Evolutionary conservation across 768 basidiomycete genomes (phyloP).

Genomic region (Rossbeevera mucosa): DNA sequence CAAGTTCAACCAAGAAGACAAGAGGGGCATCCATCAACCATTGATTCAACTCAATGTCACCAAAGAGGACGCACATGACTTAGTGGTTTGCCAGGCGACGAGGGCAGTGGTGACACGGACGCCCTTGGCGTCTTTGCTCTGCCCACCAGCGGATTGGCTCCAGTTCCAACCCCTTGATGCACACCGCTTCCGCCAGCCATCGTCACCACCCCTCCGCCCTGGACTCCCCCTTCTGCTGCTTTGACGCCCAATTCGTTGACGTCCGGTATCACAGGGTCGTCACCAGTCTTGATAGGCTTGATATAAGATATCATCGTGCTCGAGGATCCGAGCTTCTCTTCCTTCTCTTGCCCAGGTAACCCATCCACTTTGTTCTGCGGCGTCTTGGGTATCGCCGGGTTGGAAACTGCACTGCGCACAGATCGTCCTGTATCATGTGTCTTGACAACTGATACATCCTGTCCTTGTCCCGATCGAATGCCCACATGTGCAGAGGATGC

Average conservation of each 20-base stretch:
- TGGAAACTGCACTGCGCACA: conserved; percentile 40
- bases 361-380: conserved; percentile 23
- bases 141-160: conserved; percentile 11
- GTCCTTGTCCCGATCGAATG: conserved; percentile 17
- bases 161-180: conserved; percentile 18
- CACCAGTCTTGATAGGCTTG: conserved; percentile 45
- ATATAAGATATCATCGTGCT: conserved; percentile 71
- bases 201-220: conserved; percentile 14
- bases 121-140: conserved; percentile 22
- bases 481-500: conserved; percentile 36
- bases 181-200: conserved; percentile 5
- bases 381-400: conserved; percentile 33
- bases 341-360: conserved; percentile 20
- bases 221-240: conserved; percentile 46
- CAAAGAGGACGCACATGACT: conserved; percentile 85
- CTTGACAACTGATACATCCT: conserved; percentile 22
- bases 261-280: conserved; percentile 33
- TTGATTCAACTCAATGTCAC: conserved; percentile 46
- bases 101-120: conserved; percentile 30
- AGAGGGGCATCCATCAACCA: conserved; percentile 37
- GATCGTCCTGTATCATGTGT: conserved; percentile 32
- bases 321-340: conserved; percentile 60
- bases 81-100: conserved; percentile 59
- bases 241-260: conserved; percentile 40
- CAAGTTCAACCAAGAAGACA: conserved; percentile 12